Evolutionary conservation across 2,329 filamentous ascomycete genomes (phyloP).

Genomic region (Pleoardoris graminearum): DNA sequence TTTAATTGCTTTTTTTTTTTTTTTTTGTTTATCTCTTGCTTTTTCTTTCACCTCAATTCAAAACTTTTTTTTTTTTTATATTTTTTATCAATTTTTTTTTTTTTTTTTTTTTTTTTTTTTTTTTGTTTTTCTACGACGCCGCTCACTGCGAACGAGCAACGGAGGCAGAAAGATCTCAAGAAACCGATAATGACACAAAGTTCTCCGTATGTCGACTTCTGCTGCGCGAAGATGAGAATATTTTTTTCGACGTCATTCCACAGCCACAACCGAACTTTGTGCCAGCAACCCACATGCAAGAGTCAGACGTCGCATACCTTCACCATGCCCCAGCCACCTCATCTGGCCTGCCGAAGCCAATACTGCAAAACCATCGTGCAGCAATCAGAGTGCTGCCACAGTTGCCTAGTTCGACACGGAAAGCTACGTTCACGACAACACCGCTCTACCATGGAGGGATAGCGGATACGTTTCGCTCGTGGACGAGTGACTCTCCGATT

Average conservation of each 20-base stretch:
- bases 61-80: too few relatives aligned
- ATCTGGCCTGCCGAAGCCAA: slow-evolving; percentile 64
- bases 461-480: slow-evolving; percentile 64
- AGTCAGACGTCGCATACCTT: slow-evolving; percentile 57
- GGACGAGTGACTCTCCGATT: slow-evolving; percentile 62
- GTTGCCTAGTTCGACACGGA: slow-evolving; percentile 41
- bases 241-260: slow-evolving; percentile 27
- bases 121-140: slow-evolving; percentile 44
- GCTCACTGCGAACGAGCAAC: slow-evolving; percentile 40
- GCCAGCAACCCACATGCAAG: slow-evolving; percentile 16
- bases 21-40: too few relatives aligned
- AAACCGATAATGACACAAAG: slow-evolving; percentile 9
- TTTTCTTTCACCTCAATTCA: too few relatives aligned
- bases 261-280: slow-evolving; percentile 11
- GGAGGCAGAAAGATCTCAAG: slow-evolving; percentile 25
- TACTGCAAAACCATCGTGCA: slow-evolving; percentile 60
- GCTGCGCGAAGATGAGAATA: slow-evolving; percentile 22
- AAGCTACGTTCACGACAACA: slow-evolving; percentile 66
- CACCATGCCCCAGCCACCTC: slow-evolving; percentile 69
- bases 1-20: too few relatives aligned
- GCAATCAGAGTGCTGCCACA: slow-evolving; percentile 59
- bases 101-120: too few relatives aligned
- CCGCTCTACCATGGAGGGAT: slow-evolving; percentile 68
- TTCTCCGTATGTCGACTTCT: slow-evolving; percentile 22
- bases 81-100: too few relatives aligned